Percentiles rank a stretch among this genome's conserved stretches.
Evolutionary conservation across 148 eudicot genomes (phyloP).

Genomic region (Vaccinium corymbosum): DNA sequence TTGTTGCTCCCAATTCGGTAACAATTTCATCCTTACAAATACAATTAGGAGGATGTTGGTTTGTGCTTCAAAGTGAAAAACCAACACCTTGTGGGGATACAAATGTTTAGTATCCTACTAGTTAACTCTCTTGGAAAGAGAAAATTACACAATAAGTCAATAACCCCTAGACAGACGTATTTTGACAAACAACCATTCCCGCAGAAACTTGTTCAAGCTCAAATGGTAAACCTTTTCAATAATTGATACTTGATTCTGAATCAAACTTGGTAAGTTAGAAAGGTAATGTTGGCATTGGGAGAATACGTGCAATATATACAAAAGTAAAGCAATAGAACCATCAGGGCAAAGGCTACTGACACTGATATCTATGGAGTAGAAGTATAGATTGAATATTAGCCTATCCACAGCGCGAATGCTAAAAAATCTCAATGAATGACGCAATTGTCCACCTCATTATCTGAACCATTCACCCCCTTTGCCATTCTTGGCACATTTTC

Average conservation of each 20-base stretch:
- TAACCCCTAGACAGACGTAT: not conserved
- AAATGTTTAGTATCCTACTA: not conserved
- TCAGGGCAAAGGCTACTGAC: not conserved
- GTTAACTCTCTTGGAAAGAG: not conserved
- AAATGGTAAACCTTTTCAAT: not conserved
- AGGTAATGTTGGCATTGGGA: not conserved
- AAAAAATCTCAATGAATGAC: not conserved
- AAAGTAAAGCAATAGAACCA: slow-evolving; percentile 1
- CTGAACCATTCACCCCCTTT: not conserved
- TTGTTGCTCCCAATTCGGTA: not conserved
- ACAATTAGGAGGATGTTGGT: not conserved
- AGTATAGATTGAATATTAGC: not conserved
- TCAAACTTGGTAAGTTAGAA: not conserved
- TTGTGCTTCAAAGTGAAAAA: not conserved
- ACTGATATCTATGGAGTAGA: not conserved
- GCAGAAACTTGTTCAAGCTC: slow-evolving; percentile 9
- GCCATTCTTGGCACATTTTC: not conserved
- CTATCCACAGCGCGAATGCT: not conserved
- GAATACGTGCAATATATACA: not conserved
- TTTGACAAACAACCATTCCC: not conserved
- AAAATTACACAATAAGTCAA: not conserved
- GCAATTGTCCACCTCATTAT: not conserved
- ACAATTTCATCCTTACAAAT: not conserved
- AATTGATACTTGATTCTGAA: not conserved
- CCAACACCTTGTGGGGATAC: not conserved